These are phyloP conservation scores for Dalechampia spathulata DNA, from an alignment of 441 rosid genomes.

Conservation along the genomic window DNA sequence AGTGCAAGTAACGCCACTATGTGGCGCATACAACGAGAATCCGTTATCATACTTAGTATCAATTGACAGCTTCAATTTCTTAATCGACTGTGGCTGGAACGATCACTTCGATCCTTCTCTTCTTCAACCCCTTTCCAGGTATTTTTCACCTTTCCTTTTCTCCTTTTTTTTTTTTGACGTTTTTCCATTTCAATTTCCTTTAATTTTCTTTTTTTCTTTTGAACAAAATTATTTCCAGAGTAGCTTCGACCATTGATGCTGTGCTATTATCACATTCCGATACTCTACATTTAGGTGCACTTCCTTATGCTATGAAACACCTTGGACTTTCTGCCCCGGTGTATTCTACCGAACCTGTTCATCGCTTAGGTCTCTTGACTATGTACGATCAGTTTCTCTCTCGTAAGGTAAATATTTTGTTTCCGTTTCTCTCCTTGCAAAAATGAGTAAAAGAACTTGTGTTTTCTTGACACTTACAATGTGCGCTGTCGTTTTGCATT, in stretches of 20 bases:
- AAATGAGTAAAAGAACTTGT: too few relatives aligned
- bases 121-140: slow-evolving; percentile 86
- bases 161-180: too few relatives aligned
- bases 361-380: slow-evolving; percentile 78
- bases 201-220: background rate
- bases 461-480: background rate
- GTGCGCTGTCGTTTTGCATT: background rate
- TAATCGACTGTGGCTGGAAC: slow-evolving; percentile 97
- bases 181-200: too few relatives aligned
- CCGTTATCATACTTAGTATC: slow-evolving; percentile 87
- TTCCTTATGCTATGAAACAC: slow-evolving; percentile 88
- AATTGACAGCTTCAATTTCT: slow-evolving; percentile 81
- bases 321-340: slow-evolving; percentile 84
- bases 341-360: slow-evolving; percentile 83
- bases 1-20: slow-evolving; percentile 73
- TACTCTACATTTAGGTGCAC: slow-evolving; percentile 88
- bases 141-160: slow-evolving; percentile 4
- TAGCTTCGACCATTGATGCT: slow-evolving; percentile 81
- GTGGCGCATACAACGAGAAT: slow-evolving; percentile 91
- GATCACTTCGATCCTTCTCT: slow-evolving; percentile 83
- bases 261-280: slow-evolving; percentile 87
- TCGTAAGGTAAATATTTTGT: slow-evolving; percentile 52
- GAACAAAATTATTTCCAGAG: slow-evolving; percentile 30
- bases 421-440: background rate
- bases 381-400: slow-evolving; percentile 93